Percentiles rank a stretch among this genome's conserved stretches.
These are phyloP conservation scores for Oldenlandia corymbosa DNA, from an alignment of 257 asterid species.

Conservation along the genomic window DNA sequence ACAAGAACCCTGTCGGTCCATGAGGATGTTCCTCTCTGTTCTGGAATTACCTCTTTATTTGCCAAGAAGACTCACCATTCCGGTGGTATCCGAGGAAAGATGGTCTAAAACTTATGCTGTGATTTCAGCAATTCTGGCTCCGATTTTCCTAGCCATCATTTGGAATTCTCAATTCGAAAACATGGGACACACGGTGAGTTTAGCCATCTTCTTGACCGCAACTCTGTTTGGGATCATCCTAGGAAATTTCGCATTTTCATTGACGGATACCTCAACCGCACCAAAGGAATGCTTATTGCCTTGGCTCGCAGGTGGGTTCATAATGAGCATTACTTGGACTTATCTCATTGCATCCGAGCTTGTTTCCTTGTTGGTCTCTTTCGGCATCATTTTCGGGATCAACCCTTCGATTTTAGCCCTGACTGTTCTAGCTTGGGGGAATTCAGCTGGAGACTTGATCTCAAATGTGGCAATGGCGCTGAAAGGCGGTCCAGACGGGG, in stretches of 20 bases:
- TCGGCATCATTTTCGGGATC: slow-evolving; percentile 55
- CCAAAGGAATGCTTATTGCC: slow-evolving; percentile 47
- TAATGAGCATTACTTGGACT: slow-evolving; percentile 75
- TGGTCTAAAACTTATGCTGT: slow-evolving; percentile 66
- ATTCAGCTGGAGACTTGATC: slow-evolving; percentile 68
- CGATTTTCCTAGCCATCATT: slow-evolving; percentile 40
- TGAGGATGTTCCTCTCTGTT: slow-evolving; percentile 12
- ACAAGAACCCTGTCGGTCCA: not conserved
- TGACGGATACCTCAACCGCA: slow-evolving; percentile 40
- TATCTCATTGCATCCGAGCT: slow-evolving; percentile 62
- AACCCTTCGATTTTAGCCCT: slow-evolving; percentile 66
- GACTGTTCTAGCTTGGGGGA: slow-evolving; percentile 93
- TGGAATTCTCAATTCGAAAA: slow-evolving; percentile 23
- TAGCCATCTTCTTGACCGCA: slow-evolving; percentile 24
- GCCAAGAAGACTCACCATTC: slow-evolving; percentile 77
- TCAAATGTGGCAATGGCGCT: slow-evolving; percentile 62
- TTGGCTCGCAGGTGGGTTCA: slow-evolving; percentile 63
- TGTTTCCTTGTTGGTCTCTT: slow-evolving; percentile 49
- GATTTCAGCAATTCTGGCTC: slow-evolving; percentile 43
- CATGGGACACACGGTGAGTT: not conserved
- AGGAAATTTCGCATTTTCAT: slow-evolving; percentile 32
- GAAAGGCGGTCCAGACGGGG: slow-evolving; percentile 59
- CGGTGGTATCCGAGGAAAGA: slow-evolving; percentile 42
- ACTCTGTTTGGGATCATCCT: slow-evolving; percentile 31
- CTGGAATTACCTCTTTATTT: slow-evolving; percentile 58